Base-by-base conservation (phyloP, 768 basidiomycete species). In the Hypholoma fasciculare region DNA sequence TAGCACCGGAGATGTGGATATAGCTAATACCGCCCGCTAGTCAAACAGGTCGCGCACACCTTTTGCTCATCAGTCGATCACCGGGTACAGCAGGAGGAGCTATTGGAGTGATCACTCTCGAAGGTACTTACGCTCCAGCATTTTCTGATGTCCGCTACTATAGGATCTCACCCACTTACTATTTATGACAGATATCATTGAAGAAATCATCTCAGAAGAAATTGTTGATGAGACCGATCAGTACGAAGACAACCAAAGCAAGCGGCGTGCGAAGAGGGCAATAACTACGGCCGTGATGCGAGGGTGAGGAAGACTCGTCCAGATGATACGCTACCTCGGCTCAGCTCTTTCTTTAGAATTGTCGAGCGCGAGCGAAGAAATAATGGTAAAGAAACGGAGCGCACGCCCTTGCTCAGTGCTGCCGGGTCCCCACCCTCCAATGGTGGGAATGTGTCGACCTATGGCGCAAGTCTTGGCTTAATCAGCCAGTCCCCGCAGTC, bases 131-230 rank as follows among this genome's bases (percentile, higher is more conserved):
- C 6, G 16, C n/a, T 37, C n/a, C 2, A 23, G 54, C 34, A 30
- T 49, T 14, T 27, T 1, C 23, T 38, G 11, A 40, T 34, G 9
- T 34, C 30, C 6, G 9, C 9, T 36, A 7, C 50, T 19, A 49
- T 8, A 14, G 17, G 17, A 61, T 59, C 17, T 16, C 49, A 30
- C 4, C 23, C 2, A 4, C 23, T 53, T 16, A 2, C 7, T 38
- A 6, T 13, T 43, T 13, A 20, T 13, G 19, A 37, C 53, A 88
- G 90, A 92, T 67, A 84, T 92, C 62, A 91, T 92, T 57, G 90
- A 92, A 82, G 95, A 96, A 81, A 97, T 98, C 61, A 92, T 98
- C 17, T 88, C 90, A 0, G 94, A 97, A 73, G 96, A 97, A 70
- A 96, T 97, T 54, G 90, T 96, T 30, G 95, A 96, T 66, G 95